A percentile compares a stretch with the other conserved stretches of the same genome.
These are phyloP conservation scores for Starmerella powellii DNA, from an alignment of 805 yeast species.

Conservation along the genomic window DNA sequence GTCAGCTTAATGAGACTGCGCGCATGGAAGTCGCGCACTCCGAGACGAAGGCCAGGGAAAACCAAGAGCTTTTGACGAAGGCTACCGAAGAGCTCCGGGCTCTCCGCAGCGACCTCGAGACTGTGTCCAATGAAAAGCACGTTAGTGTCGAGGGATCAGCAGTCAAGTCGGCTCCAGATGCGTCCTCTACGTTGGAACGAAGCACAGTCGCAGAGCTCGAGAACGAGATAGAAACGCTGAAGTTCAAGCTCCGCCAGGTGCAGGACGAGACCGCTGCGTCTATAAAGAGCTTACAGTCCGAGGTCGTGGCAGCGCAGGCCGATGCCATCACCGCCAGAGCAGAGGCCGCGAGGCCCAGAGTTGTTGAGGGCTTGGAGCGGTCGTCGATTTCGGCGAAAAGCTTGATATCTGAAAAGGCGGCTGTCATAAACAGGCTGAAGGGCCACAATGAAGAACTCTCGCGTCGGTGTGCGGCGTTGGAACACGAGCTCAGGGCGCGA, in stretches of 20 bases:
- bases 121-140: background rate
- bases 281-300: conserved; percentile 1
- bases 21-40: conserved; percentile 26
- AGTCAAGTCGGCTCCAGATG: too few relatives aligned
- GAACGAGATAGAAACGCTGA: conserved; percentile 11
- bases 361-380: background rate
- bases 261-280: conserved; percentile 5
- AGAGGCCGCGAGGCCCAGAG: background rate
- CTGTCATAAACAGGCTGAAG: conserved; percentile 19
- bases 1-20: conserved; percentile 24
- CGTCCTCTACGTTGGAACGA: background rate
- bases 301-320: conserved; percentile 4
- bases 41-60: conserved; percentile 20
- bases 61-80: conserved; percentile 8
- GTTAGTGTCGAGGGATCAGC: too few relatives aligned
- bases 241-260: background rate
- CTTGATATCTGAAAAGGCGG: conserved; percentile 3
- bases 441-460: conserved; percentile 25
- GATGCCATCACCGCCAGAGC: background rate
- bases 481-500: conserved; percentile 24
- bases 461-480: conserved; percentile 22
- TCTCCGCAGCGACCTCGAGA: conserved; percentile 4
- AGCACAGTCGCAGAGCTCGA: conserved; percentile 3
- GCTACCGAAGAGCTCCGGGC: conserved; percentile 16
- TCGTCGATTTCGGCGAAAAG: background rate